A percentile compares a stretch with the other conserved stretches of the same genome.
phyloP scores from a whole-genome alignment of 106 monocot species.

The Apostasia shenzhenica region DNA sequence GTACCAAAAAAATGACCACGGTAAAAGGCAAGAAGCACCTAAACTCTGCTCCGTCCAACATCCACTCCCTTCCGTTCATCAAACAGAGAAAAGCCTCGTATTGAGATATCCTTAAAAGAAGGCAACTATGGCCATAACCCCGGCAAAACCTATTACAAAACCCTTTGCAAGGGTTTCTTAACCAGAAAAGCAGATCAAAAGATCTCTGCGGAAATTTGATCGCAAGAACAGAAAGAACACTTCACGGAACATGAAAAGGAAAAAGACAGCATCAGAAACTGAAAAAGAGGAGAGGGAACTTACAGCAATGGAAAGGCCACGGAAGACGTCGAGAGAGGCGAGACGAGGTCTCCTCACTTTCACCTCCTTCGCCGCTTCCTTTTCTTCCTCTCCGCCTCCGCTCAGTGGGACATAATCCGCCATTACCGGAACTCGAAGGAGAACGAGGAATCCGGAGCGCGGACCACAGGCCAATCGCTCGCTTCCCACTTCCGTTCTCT shows the following conservation, averaged over 20 bases:
- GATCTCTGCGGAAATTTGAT: not conserved
- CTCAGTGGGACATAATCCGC: slow-evolving; percentile 36
- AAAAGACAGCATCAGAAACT: not conserved
- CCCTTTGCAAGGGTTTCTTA: not conserved
- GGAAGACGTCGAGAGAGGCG: slow-evolving; percentile 47
- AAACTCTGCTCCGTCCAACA: too few relatives aligned
- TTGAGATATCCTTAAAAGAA: too few relatives aligned
- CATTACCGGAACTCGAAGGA: slow-evolving; percentile 16
- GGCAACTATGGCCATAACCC: too few relatives aligned
- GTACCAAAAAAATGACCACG: too few relatives aligned
- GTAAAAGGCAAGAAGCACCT: too few relatives aligned
- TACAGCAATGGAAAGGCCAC: slow-evolving; percentile 52
- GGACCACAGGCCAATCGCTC: too few relatives aligned
- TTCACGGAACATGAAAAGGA: not conserved
- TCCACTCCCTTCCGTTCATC: too few relatives aligned
- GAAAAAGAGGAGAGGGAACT: slow-evolving; percentile 14
- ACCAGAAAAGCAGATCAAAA: not conserved
- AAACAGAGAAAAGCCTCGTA: too few relatives aligned
- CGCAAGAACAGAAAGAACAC: not conserved
- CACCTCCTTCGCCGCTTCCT: not conserved
- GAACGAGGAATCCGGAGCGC: too few relatives aligned
- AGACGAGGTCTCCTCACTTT: slow-evolving; percentile 8
- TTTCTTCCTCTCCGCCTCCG: slow-evolving; percentile 7
- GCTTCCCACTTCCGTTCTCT: too few relatives aligned
- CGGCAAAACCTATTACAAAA: not conserved